Evolutionary conservation across 106 monocot genomes (phyloP), one percentile per base, ranked within the genome.

Genomic region (Dendrobium chrysotoxum): DNA sequence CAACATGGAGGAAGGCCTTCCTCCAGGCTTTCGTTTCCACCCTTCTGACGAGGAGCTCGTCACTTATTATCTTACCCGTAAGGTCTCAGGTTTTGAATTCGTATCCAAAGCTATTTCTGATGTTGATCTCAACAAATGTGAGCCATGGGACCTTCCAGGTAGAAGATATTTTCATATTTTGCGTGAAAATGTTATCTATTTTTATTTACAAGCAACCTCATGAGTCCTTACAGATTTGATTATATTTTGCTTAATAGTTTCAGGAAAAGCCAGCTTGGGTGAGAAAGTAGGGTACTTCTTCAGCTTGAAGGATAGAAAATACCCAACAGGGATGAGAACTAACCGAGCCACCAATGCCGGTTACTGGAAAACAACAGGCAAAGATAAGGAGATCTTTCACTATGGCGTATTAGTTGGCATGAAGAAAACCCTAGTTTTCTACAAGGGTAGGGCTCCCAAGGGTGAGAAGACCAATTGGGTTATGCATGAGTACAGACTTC

Each of bases 401-500:
- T 80, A 75, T 23, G 89, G 86, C 15, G 78, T 57, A 8, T 38
- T 85, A 53, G 87, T 89, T 16, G 93, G 93, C 9, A 91, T 93
- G 93, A 93, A 93, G 91, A 93, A 93, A 58, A 93, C 93, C 72
- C 82, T 93, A 28, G 93, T 93, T 28, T 93, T 93, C 84, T 93
- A 93, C 84, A 93, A 85, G 66, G 93, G 93, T 11, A 89, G 93
- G 45, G 93, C 93, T 71, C 93, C 93, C 5, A 89, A 83, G 78
- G 93, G 93, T 2, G 93, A 91, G 83, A 93, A 93, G 82, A 89
- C 89, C 66, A 93, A 84, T 30, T 93, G 93, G 93, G 89, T 93
- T 45, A 93, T 93, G 91, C 93, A 93, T 76, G 93, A 93, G 73
- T 93, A 93, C 40, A 85, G 91, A 71, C 83, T 76, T 40, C 91